These are phyloP conservation scores for Didymella glomerata DNA, from an alignment of 2,329 filamentous ascomycete genomes.

Conservation along the genomic window DNA sequence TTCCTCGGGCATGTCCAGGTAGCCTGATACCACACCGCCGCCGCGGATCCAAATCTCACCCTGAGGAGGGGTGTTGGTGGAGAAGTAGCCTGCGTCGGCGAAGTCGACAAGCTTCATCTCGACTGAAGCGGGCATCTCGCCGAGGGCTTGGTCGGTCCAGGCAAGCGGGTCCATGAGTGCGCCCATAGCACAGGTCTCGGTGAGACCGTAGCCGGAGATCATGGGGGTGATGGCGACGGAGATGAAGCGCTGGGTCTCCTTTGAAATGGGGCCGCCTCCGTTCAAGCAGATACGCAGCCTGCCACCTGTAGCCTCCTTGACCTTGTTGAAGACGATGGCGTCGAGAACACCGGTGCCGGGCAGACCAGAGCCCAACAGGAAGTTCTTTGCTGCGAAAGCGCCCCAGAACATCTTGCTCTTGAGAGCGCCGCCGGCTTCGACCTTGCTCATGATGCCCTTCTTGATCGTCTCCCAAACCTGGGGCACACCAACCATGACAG, in stretches of 20 bases:
- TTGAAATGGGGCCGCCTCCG: slow-evolving; percentile 88
- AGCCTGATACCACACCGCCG: slow-evolving; percentile 74
- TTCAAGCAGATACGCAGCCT: slow-evolving; percentile 90
- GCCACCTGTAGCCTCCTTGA: slow-evolving; percentile 89
- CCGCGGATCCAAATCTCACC: slow-evolving; percentile 94
- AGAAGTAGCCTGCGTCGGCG: slow-evolving; percentile 84
- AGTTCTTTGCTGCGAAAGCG: slow-evolving; percentile 67
- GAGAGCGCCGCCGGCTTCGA: slow-evolving; percentile 75
- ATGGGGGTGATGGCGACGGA: slow-evolving; percentile 93
- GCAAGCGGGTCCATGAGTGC: slow-evolving; percentile 84
- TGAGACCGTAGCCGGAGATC: slow-evolving; percentile 93
- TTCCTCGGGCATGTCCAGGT: slow-evolving; percentile 87
- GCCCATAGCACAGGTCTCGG: slow-evolving; percentile 88
- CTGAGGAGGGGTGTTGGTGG: slow-evolving; percentile 78
- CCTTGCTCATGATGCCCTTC: slow-evolving; percentile 87
- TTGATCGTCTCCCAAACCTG: slow-evolving; percentile 97
- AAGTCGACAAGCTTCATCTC: slow-evolving; percentile 94
- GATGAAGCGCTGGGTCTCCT: slow-evolving; percentile 88
- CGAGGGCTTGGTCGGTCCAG: slow-evolving; percentile 80
- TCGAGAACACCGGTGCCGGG: slow-evolving; percentile 78
- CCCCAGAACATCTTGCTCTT: slow-evolving; percentile 81
- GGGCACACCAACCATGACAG: slow-evolving; percentile 90
- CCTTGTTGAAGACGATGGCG: slow-evolving; percentile 85
- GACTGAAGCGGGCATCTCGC: slow-evolving; percentile 77
- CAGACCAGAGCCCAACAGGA: slow-evolving; percentile 67